Percentiles rank a stretch among this genome's conserved stretches.
These are phyloP conservation scores for Dactylis glomerata DNA, from an alignment of 176 grass and related monocot species.

Conservation along the genomic window DNA sequence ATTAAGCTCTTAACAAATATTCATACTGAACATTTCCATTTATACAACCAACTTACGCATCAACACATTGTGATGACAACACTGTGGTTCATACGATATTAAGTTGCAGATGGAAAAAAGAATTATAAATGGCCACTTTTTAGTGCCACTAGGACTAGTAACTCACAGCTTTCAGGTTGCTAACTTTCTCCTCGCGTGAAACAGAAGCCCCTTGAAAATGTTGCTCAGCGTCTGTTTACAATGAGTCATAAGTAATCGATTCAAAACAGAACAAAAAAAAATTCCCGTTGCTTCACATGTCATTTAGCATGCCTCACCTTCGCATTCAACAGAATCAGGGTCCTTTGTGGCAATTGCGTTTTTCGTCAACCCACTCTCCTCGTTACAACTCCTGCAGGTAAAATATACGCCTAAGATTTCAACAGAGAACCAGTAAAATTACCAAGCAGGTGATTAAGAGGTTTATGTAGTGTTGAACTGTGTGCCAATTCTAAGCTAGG, in stretches of 20 bases:
- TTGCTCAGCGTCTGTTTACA: slow-evolving; percentile 74
- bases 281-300: background rate
- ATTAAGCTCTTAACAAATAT: slow-evolving; percentile 20
- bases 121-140: background rate
- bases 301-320: slow-evolving; percentile 49
- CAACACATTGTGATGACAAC: background rate
- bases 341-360: slow-evolving; percentile 46
- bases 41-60: background rate
- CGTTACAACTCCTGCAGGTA: slow-evolving; percentile 38
- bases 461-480: background rate
- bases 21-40: background rate
- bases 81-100: background rate
- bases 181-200: slow-evolving; percentile 93
- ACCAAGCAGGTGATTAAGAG: background rate
- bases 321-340: slow-evolving; percentile 67
- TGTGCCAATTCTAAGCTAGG: background rate
- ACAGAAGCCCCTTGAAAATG: slow-evolving; percentile 76
- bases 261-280: background rate
- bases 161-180: slow-evolving; percentile 92
- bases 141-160: slow-evolving; percentile 1
- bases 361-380: slow-evolving; percentile 63
- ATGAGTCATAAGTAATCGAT: slow-evolving; percentile 17
- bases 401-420: background rate
- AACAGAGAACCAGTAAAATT: background rate
- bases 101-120: background rate